phyloP scores from a whole-genome alignment of 345 rosid species.

The Psidium guajava region DNA sequence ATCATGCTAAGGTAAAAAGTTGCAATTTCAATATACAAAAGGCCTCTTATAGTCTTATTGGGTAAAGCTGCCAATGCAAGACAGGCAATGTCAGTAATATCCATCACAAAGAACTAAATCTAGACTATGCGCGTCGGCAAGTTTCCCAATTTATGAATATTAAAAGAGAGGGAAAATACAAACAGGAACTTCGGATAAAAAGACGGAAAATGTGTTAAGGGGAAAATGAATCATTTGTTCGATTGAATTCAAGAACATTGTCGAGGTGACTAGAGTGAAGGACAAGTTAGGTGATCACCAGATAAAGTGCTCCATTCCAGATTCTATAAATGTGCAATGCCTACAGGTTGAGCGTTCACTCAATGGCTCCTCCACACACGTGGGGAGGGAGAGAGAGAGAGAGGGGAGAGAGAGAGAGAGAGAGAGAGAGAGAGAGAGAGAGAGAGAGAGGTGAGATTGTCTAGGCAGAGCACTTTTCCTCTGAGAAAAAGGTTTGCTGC shows the following conservation, averaged over 20 bases:
- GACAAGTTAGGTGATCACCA: not conserved
- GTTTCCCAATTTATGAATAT: not conserved
- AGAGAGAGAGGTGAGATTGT: not conserved
- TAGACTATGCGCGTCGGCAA: not conserved
- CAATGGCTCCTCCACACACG: not conserved
- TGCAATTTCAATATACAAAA: not conserved
- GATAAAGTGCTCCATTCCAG: not conserved
- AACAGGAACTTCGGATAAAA: not conserved
- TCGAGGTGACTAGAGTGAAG: not conserved
- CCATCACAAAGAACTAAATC: not conserved
- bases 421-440: not conserved
- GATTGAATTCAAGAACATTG: not conserved
- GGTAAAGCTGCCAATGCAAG: not conserved
- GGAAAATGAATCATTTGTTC: not conserved
- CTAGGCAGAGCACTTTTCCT: not conserved
- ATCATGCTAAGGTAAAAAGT: not conserved
- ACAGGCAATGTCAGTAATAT: not conserved
- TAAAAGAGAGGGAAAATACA: not conserved
- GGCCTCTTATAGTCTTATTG: not conserved
- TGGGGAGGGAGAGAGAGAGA: not conserved
- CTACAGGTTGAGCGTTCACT: not conserved
- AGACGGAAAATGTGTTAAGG: not conserved
- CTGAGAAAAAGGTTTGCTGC: not conserved
- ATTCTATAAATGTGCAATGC: not conserved
- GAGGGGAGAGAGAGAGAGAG: not conserved